Percentiles rank a stretch among this genome's conserved stretches.
Evolutionary conservation across 306 rosid genomes (phyloP).

Genomic region (Coriaria nepalensis): DNA sequence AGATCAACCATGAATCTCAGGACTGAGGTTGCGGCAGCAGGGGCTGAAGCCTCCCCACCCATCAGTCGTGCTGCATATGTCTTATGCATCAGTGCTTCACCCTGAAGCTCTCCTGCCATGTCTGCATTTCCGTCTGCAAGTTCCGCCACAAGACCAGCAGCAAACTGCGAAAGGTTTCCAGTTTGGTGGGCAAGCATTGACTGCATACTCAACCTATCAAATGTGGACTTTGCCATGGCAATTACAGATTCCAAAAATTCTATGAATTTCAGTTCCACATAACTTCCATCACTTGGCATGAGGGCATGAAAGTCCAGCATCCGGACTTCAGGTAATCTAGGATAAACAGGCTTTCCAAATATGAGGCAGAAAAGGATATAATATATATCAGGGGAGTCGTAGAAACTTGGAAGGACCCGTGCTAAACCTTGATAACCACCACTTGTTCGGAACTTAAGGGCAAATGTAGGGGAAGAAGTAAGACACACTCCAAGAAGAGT

Average conservation of each 20-base stretch:
- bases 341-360: conserved; percentile 96
- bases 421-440: conserved; percentile 95
- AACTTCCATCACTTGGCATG: conserved; percentile 82
- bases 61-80: conserved; percentile 99
- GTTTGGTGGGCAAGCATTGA: conserved; percentile 91
- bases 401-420: conserved; percentile 87
- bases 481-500: conserved; percentile 97
- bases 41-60: conserved; percentile 99
- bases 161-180: conserved; percentile 86
- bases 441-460: conserved; percentile 84
- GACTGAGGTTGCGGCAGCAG: conserved; percentile 93
- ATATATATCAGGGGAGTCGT: conserved; percentile 95
- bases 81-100: conserved; percentile 99
- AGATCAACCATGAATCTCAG: conserved; percentile 96
- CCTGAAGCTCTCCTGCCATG: conserved; percentile 98
- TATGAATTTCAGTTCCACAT: conserved; percentile 53
- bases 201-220: conserved; percentile 84
- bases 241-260: conserved; percentile 87
- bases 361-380: conserved; percentile 91
- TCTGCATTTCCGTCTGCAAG: conserved; percentile 90
- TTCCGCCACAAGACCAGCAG: conserved; percentile 97
- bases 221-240: conserved; percentile 85
- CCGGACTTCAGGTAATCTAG: conserved; percentile 96
- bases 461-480: conserved; percentile 87
- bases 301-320: conserved; percentile 99